Percentiles rank a stretch among this genome's conserved stretches.
These are phyloP conservation scores for Trametes cingulata DNA, from an alignment of 768 basidiomycete species.

Conservation along the genomic window DNA sequence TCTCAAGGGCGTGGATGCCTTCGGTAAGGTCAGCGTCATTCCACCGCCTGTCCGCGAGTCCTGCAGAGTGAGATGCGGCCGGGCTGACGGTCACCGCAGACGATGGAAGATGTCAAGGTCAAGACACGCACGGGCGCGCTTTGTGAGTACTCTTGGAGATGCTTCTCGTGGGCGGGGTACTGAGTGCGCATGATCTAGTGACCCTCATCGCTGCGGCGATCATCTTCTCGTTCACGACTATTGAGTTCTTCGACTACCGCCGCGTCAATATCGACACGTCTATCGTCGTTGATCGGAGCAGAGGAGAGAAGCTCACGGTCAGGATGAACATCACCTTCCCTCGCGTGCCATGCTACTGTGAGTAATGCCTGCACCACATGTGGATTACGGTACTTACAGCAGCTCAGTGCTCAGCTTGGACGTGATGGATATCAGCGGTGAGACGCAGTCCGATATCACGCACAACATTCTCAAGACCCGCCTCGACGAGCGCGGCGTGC, in stretches of 20 bases:
- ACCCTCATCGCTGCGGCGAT: conserved; percentile 90
- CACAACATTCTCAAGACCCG: conserved; percentile 89
- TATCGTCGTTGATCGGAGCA: conserved; percentile 89
- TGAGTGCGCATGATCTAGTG: conserved; percentile 51
- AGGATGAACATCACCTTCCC: conserved; percentile 94
- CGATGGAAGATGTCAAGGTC: conserved; percentile 99
- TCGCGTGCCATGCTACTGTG: conserved; percentile 95
- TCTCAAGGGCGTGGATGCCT: conserved; percentile 95
- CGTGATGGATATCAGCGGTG: conserved; percentile 98
- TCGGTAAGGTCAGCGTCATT: conserved; percentile 81
- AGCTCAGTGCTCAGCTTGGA: conserved; percentile 87
- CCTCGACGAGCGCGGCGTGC: conserved; percentile 56
- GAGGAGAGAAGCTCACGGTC: conserved; percentile 93
- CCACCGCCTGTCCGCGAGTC: not conserved
- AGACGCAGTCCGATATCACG: conserved; percentile 86
- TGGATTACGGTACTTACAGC: not conserved
- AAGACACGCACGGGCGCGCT: conserved; percentile 94
- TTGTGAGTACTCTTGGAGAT: conserved; percentile 48
- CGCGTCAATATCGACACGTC: conserved; percentile 85
- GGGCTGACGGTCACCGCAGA: conserved; percentile 48
- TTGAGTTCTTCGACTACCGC: conserved; percentile 97
- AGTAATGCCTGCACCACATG: conserved; percentile 38
- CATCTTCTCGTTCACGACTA: conserved; percentile 86
- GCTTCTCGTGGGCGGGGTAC: not conserved
- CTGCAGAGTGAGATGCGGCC: not conserved